Evolutionary conservation across 306 rosid species (phyloP).

Genomic region (Ammopiptanthus mongolicus): DNA sequence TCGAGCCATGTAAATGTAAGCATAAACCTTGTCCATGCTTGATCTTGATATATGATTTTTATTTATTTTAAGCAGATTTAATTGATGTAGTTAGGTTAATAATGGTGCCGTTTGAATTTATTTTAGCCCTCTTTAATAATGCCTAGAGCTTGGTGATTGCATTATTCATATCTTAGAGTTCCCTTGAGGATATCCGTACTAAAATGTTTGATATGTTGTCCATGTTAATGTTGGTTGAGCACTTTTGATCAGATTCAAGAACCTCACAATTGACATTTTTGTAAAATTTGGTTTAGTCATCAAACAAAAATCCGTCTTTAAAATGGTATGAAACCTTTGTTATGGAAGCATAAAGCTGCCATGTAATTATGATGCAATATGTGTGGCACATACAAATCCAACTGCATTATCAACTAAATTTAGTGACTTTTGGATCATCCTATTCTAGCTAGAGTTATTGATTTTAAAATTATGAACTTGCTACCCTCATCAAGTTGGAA

Average conservation of each 20-base stretch:
- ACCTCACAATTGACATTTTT: background rate
- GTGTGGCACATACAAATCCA: background rate
- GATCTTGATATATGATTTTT: too few species aligned
- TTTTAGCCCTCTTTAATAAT: too few species aligned
- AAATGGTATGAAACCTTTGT: background rate
- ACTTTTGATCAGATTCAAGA: background rate
- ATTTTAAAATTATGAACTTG: background rate
- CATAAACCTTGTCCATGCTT: too few species aligned
- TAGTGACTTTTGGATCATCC: background rate
- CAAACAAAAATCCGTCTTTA: background rate
- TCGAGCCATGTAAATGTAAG: too few species aligned
- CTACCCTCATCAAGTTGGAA: background rate
- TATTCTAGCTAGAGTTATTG: background rate
- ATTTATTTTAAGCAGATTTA: too few species aligned
- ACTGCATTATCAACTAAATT: background rate
- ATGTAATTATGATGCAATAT: background rate
- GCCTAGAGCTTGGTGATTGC: background rate
- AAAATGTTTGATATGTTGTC: background rate
- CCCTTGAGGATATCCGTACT: background rate
- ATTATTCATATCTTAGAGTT: background rate
- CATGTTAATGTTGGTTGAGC: background rate
- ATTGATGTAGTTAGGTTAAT: too few species aligned
- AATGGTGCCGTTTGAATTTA: too few species aligned
- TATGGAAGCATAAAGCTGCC: background rate
- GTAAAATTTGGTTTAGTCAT: background rate